Conservation (phyloP, 805 yeast species). For the Wickerhamiella dianesei region DNA sequence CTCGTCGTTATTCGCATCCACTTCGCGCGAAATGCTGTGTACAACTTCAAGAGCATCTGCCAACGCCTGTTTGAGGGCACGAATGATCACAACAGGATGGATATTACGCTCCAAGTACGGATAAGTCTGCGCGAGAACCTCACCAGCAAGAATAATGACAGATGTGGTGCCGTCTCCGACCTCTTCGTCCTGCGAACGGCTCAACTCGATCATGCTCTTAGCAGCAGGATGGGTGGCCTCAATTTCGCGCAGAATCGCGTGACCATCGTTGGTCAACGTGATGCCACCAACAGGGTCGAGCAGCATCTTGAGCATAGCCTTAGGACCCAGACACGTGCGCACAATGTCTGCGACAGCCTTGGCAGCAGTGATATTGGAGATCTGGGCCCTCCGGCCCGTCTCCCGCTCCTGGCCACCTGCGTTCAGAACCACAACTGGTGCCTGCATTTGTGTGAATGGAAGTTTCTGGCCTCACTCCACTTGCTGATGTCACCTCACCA, state of each 20-base stretch:
- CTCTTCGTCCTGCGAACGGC: constrained; percentile 96
- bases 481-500: neutral
- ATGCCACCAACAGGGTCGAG: constrained; percentile 91
- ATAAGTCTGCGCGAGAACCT: constrained; percentile 85
- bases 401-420: constrained; percentile 79
- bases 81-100: constrained; percentile 92
- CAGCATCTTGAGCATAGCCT: constrained; percentile 96
- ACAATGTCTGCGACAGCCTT: constrained; percentile 97
- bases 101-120: constrained; percentile 86
- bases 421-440: constrained; percentile 75
- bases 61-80: constrained; percentile 82
- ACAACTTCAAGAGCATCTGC: constrained; percentile 82
- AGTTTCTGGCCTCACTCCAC: neutral
- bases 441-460: constrained; percentile 41
- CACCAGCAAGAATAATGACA: constrained; percentile 94
- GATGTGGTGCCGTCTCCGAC: constrained; percentile 98
- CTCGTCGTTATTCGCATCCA: constrained; percentile 68
- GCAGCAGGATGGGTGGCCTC: constrained; percentile 97
- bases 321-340: constrained; percentile 96
- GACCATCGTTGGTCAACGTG: constrained; percentile 95
- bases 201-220: constrained; percentile 91
- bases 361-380: constrained; percentile 97
- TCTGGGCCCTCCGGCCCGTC: constrained; percentile 93
- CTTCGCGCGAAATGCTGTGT: constrained; percentile 67
- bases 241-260: constrained; percentile 92